A percentile compares a stretch with the other conserved stretches of the same genome.
Evolutionary conservation across 1,139 yeast species (phyloP).

Genomic region (Geotrichum restrictum): DNA sequence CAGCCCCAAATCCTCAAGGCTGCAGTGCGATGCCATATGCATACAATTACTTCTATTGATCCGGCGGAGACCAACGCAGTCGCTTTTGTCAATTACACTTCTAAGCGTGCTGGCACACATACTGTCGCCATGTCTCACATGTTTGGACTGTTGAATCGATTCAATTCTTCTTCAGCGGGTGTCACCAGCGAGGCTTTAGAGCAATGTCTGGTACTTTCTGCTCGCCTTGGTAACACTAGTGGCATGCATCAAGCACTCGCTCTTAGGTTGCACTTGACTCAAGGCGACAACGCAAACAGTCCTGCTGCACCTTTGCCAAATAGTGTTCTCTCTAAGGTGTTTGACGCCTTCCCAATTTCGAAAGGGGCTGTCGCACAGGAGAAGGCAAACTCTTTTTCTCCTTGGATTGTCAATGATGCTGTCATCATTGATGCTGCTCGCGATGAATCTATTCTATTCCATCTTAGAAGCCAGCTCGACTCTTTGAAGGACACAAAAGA

Average conservation of each 20-base stretch:
- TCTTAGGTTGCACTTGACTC: conserved; percentile 26
- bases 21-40: conserved; percentile 25
- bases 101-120: conserved; percentile 15
- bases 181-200: conserved; percentile 32
- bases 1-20: conserved; percentile 32
- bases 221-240: conserved; percentile 33
- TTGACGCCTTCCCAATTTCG: conserved; percentile 20
- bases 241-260: conserved; percentile 34
- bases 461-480: conserved; percentile 28
- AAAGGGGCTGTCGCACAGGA: conserved; percentile 25
- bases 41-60: neutral
- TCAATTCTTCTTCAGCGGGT: conserved; percentile 27
- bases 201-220: conserved; percentile 30
- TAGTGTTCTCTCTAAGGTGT: conserved; percentile 10
- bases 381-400: conserved; percentile 22
- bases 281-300: conserved; percentile 7
- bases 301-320: neutral
- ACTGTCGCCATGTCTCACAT: conserved; percentile 35
- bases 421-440: conserved; percentile 29
- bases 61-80: neutral
- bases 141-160: conserved; percentile 35
- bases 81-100: conserved; percentile 5
- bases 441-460: conserved; percentile 32
- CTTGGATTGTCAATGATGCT: conserved; percentile 30
- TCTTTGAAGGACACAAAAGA: conserved; percentile 22